Conservation (phyloP, 129 eudicot species). For the Tagetes erecta region DNA sequence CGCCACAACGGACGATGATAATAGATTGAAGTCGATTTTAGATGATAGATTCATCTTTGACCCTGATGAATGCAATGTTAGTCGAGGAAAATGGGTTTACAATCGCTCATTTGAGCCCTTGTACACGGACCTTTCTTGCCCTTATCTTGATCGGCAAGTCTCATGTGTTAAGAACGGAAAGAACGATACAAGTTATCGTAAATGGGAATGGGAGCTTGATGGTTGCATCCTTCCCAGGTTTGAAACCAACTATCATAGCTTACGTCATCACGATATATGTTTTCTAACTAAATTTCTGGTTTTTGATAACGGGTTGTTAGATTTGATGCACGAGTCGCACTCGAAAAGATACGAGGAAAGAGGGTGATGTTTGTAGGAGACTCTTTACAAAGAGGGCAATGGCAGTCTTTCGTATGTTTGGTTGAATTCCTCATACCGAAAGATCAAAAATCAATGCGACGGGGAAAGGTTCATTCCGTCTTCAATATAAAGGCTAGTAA, state of each 20-base stretch:
- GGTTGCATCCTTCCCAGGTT: constrained; percentile 89
- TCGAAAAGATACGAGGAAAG: constrained; percentile 73
- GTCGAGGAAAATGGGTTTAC: constrained; percentile 80
- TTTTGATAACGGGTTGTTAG: constrained; percentile 29
- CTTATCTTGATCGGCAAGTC: constrained; percentile 79
- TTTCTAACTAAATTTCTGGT: no score
- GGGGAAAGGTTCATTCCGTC: constrained; percentile 73
- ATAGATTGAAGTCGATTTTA: constrained; percentile 33
- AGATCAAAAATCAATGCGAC: constrained; percentile 67
- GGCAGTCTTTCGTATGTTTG: constrained; percentile 94
- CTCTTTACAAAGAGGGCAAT: constrained; percentile 91
- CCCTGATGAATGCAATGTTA: constrained; percentile 65
- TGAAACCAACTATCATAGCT: no score
- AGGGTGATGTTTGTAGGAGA: constrained; percentile 96
- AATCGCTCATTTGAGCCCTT: constrained; percentile 69
- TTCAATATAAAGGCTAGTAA: constrained; percentile 67
- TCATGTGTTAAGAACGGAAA: constrained; percentile 84
- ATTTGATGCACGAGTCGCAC: constrained; percentile 66
- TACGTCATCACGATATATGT: no score
- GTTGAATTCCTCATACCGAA: constrained; percentile 77
- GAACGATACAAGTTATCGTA: constrained; percentile 58
- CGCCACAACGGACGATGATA: constrained; percentile 24
- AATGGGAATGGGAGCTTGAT: constrained; percentile 98
- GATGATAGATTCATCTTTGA: constrained; percentile 84
- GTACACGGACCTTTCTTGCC: constrained; percentile 76